phyloP scores from a whole-genome alignment of 768 basidiomycete species.

The Boletus speciosus region DNA sequence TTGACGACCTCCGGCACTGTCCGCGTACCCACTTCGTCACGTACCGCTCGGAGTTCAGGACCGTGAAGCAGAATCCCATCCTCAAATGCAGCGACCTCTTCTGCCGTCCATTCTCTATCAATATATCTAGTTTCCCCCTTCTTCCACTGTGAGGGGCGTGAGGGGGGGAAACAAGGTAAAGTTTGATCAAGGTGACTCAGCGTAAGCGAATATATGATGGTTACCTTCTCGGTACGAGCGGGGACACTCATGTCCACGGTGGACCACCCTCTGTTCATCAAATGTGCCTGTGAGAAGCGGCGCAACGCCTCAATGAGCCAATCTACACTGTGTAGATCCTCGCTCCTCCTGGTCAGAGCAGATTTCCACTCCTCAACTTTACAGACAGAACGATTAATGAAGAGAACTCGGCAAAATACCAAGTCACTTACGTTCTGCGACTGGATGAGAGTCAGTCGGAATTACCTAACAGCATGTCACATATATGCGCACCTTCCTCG shows the following conservation, averaged over 20 bases:
- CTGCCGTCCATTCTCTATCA: conserved; percentile 67
- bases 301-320: conserved; percentile 76
- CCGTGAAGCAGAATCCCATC: conserved; percentile 70
- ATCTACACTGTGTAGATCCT: conserved; percentile 63
- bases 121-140: conserved; percentile 59
- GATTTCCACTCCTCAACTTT: conserved; percentile 68
- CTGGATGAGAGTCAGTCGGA: conserved; percentile 34
- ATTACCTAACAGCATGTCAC: conserved; percentile 15
- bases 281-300: conserved; percentile 66
- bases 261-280: conserved; percentile 52
- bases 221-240: conserved; percentile 63
- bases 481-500: conserved; percentile 56
- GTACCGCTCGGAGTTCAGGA: conserved; percentile 74
- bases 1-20: conserved; percentile 76
- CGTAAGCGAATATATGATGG: conserved; percentile 5
- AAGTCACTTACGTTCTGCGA: conserved; percentile 50
- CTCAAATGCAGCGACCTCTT: conserved; percentile 73
- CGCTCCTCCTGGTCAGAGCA: conserved; percentile 49
- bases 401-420: not conserved
- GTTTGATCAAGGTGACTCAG: conserved; percentile 9
- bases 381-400: conserved; percentile 3
- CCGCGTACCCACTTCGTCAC: conserved; percentile 69
- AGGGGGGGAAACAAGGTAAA: not conserved
- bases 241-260: conserved; percentile 62
- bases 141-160: conserved; percentile 57